Base-by-base conservation (phyloP, 176 grass and related monocot species). In the Elymus sibiricus region DNA sequence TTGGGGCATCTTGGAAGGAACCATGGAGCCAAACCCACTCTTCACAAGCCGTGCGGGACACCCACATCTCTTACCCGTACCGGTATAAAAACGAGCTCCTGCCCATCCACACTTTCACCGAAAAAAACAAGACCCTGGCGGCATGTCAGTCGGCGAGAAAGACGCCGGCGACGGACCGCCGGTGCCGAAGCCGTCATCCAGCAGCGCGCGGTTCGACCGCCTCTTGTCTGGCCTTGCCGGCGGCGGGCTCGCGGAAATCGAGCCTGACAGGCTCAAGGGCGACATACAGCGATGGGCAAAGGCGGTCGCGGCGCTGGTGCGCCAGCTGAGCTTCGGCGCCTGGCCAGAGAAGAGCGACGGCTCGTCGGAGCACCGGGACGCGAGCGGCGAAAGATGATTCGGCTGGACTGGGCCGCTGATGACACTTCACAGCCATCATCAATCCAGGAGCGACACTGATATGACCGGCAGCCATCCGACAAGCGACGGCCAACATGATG, bases 271-370 rank as follows among this genome's bases (percentile, higher is more conserved):
- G 91, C 37, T 93, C 7, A 93, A 90, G 84, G 79, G 86, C 32
- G 89, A 93, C 12, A 91, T 95, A 82, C 90, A 85, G 82, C 81
- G 89, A 85, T 95, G 93, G 93, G 93, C 94, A 22, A 97, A 94
- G 90, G 87, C 82, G 27, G 94, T 94, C 7, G 92, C 87, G 11
- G 44, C 84, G 17, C 81, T 90, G 44, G 92, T 91, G 8, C 86
- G 92, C 35, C 94, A 97, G 69, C 83, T 97, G 51, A 97, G 92
- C 88, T 97, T 94, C 25, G 53, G 88, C 37, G 39, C 88, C 77
- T 88, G 81, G 89, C 63, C 77, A 70, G 84, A 80, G 79, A 83
- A 75, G 56, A 28, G 19, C 68, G 74, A 43, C 69, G 61, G 21
- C 64, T 83, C 42, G 47, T 35, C 84, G 53, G 73, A 58, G 86